Evolutionary conservation across 495 filamentous ascomycete species (phyloP).

Genomic region (Hypoxylon fragiforme): DNA sequence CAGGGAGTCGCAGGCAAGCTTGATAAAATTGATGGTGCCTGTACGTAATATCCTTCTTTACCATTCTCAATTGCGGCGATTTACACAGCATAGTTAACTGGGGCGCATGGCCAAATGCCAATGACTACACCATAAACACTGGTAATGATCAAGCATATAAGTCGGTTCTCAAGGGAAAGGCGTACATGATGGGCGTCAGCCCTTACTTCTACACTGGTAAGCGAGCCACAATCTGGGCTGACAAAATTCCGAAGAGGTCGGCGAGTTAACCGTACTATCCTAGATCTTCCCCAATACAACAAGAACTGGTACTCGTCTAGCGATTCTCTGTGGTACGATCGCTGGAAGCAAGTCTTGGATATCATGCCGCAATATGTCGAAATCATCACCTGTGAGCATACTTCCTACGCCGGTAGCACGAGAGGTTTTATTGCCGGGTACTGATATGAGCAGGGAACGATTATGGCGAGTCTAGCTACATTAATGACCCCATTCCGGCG

Average conservation of each 20-base stretch:
- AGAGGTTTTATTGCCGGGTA: not conserved
- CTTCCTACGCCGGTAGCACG: conserved; percentile 23
- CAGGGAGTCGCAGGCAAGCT: conserved; percentile 48
- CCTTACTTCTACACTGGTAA: conserved; percentile 71
- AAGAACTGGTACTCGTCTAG: conserved; percentile 78
- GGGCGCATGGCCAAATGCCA: conserved; percentile 71
- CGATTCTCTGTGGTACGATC: conserved; percentile 72
- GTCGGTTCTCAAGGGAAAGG: conserved; percentile 53
- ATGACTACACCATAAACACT: conserved; percentile 55
- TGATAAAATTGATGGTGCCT: conserved; percentile 62
- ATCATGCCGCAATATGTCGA: conserved; percentile 68
- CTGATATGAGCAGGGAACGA: conserved; percentile 66
- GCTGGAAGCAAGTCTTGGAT: conserved; percentile 70
- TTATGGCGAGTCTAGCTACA: conserved; percentile 76
- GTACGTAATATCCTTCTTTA: conserved; percentile 29
- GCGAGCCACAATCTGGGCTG: conserved; percentile 13
- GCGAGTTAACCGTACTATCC: conserved; percentile 7
- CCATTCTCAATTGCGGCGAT: not conserved
- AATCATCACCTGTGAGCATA: conserved; percentile 49
- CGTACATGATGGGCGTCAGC: conserved; percentile 79
- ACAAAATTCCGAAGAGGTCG: not conserved
- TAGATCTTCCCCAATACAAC: conserved; percentile 64
- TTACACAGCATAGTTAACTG: conserved; percentile 55
- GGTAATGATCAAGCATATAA: conserved; percentile 59
- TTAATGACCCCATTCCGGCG: conserved; percentile 57